Evolutionary conservation across 2,329 filamentous ascomycete genomes (phyloP).

Genomic region (Plectosphaerella cucumerina): DNA sequence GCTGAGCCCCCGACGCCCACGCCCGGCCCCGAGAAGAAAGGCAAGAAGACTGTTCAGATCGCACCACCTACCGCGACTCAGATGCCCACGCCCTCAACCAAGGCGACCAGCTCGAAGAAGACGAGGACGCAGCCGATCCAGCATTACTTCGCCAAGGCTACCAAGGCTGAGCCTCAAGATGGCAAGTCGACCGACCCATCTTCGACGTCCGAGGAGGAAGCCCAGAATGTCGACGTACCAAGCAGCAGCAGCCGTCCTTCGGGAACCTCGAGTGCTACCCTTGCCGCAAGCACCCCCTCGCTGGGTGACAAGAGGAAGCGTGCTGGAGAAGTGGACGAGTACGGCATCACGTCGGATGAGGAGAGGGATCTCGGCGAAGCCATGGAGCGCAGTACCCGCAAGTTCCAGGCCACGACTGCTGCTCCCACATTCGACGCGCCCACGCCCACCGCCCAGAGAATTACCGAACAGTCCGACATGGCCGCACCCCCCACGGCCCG

Average conservation of each 20-base stretch:
- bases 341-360: conserved; percentile 31
- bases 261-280: conserved; percentile 5
- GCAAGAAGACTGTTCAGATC: neutral
- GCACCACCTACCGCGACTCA: neutral
- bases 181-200: neutral
- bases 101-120: neutral
- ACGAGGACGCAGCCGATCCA: neutral
- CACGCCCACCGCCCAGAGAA: too few species aligned
- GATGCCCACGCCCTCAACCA: neutral
- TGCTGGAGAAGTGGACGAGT: conserved; percentile 19
- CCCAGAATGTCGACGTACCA: neutral
- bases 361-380: conserved; percentile 30
- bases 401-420: conserved; percentile 2
- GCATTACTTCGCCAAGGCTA: neutral
- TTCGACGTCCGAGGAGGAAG: conserved; percentile 5
- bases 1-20: neutral
- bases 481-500: conserved; percentile 29
- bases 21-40: neutral
- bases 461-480: conserved; percentile 10
- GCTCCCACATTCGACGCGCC: too few species aligned
- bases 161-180: neutral
- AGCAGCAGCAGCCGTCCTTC: conserved; percentile 13
- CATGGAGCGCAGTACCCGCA: conserved; percentile 28
- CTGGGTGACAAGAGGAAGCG: conserved; percentile 18
- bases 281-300: conserved; percentile 13